Percentiles rank a stretch among this genome's conserved stretches.
Conservation (phyloP, 371 early-diverging fungal genomes). For the Thermomucor indicae-seudaticae region DNA sequence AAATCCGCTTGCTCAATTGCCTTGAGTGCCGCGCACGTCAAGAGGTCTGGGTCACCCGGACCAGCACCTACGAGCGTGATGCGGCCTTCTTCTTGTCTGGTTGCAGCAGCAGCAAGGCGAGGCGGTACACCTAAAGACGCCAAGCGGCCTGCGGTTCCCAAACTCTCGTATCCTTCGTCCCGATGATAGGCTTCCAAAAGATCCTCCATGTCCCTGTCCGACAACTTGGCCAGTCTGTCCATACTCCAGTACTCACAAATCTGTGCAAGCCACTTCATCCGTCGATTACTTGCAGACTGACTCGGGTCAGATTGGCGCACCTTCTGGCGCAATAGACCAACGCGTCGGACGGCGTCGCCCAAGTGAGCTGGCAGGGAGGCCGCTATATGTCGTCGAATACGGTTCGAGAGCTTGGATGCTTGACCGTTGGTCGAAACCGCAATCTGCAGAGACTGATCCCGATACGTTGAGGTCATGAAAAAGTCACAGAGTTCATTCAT, state of each 20-base stretch:
- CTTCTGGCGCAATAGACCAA: slow-evolving; percentile 55
- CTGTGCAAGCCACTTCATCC: slow-evolving; percentile 74
- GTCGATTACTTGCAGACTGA: slow-evolving; percentile 42
- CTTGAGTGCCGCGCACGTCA: slow-evolving; percentile 74
- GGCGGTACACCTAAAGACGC: slow-evolving; percentile 6
- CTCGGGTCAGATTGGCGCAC: slow-evolving; percentile 55
- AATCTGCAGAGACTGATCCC: slow-evolving; percentile 70
- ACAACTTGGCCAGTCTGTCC: slow-evolving; percentile 53
- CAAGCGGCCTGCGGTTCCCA: slow-evolving; percentile 7
- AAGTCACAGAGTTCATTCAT: slow-evolving; percentile 74
- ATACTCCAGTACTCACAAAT: slow-evolving; percentile 75
- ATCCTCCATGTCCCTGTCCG: slow-evolving; percentile 56
- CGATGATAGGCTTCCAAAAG: slow-evolving; percentile 64
- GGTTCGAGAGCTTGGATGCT: slow-evolving; percentile 70
- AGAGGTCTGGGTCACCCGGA: slow-evolving; percentile 77
- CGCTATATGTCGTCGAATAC: slow-evolving; percentile 60
- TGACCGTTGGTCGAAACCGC: slow-evolving; percentile 80
- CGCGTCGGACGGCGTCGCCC: slow-evolving; percentile 61
- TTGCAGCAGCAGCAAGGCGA: not conserved
- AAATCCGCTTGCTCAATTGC: slow-evolving; percentile 73
- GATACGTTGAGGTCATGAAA: slow-evolving; percentile 74
- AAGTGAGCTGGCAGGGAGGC: slow-evolving; percentile 51
- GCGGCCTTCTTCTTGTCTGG: slow-evolving; percentile 5
- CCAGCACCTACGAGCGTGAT: slow-evolving; percentile 85
- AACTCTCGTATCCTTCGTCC: slow-evolving; percentile 54